phyloP scores from a whole-genome alignment of 306 rosid genomes.

The Ammopiptanthus mongolicus region DNA sequence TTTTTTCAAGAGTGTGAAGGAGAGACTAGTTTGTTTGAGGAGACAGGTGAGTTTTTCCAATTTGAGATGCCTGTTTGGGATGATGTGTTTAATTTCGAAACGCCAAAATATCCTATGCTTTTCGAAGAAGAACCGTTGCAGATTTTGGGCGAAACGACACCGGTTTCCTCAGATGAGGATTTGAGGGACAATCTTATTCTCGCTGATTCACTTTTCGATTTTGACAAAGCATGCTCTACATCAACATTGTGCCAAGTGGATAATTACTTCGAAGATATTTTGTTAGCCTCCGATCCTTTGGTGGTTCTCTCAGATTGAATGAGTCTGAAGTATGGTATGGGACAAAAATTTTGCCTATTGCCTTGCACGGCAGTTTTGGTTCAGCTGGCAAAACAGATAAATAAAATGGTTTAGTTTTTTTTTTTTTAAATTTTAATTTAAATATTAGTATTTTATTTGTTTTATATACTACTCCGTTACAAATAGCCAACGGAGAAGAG shows the following conservation, averaged over 20 bases:
- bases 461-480: constrained; percentile 23
- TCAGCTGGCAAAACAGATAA: constrained; percentile 18
- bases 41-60: constrained; percentile 28
- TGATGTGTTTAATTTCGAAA: constrained; percentile 41
- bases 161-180: constrained; percentile 30
- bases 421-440: background rate
- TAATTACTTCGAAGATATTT: constrained; percentile 74
- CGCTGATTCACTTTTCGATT: constrained; percentile 33
- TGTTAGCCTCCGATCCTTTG: constrained; percentile 67
- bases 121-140: constrained; percentile 40
- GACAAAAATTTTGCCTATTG: background rate
- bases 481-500: constrained; percentile 25
- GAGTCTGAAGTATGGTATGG: no score
- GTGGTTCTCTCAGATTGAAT: constrained; percentile 45
- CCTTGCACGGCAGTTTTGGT: constrained; percentile 51
- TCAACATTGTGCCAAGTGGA: constrained; percentile 46
- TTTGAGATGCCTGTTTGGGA: constrained; percentile 40
- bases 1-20: constrained; percentile 33
- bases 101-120: constrained; percentile 27
- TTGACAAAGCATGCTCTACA: constrained; percentile 29
- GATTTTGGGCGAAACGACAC: constrained; percentile 26
- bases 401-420: background rate
- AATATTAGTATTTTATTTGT: constrained; percentile 3
- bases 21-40: constrained; percentile 28
- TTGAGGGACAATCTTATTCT: constrained; percentile 28